These are phyloP conservation scores for Zymoseptoria passerinii DNA, from an alignment of 2,329 filamentous ascomycete species.

Conservation along the genomic window DNA sequence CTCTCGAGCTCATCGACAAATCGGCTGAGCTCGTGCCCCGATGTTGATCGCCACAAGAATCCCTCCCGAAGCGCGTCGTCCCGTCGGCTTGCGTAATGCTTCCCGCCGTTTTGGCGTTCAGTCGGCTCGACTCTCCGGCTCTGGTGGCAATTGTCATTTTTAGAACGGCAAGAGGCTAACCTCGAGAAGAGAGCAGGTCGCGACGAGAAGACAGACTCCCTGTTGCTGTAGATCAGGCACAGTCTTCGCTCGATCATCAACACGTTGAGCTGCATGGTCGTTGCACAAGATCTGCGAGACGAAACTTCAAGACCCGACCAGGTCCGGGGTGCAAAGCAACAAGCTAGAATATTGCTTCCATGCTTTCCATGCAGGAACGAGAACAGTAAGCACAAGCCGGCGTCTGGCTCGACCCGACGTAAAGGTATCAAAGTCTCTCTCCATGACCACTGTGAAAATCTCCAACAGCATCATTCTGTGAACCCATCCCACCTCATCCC, in stretches of 20 bases:
- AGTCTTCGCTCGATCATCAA: background rate
- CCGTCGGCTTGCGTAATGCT: background rate
- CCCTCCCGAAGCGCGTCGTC: background rate
- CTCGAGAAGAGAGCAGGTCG: background rate
- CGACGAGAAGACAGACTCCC: background rate
- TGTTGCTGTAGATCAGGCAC: background rate
- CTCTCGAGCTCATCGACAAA: background rate
- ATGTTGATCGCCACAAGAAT: background rate
- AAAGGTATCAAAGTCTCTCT: background rate
- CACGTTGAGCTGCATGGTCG: background rate
- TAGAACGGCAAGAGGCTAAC: background rate
- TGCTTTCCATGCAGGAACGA: background rate
- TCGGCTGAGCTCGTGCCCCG: background rate
- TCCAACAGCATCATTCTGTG: background rate
- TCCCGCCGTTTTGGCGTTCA: background rate
- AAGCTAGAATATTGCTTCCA: background rate
- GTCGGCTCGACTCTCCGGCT: background rate
- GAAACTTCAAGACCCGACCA: background rate
- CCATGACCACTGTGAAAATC: background rate
- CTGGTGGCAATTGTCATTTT: background rate
- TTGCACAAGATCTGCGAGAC: background rate
- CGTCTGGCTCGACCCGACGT: background rate
- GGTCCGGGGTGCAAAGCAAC: background rate
- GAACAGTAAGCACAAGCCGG: background rate
- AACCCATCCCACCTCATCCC: background rate